phyloP scores from a whole-genome alignment of 2,329 filamentous ascomycete genomes.

The Apiospora kogelbergensis region DNA sequence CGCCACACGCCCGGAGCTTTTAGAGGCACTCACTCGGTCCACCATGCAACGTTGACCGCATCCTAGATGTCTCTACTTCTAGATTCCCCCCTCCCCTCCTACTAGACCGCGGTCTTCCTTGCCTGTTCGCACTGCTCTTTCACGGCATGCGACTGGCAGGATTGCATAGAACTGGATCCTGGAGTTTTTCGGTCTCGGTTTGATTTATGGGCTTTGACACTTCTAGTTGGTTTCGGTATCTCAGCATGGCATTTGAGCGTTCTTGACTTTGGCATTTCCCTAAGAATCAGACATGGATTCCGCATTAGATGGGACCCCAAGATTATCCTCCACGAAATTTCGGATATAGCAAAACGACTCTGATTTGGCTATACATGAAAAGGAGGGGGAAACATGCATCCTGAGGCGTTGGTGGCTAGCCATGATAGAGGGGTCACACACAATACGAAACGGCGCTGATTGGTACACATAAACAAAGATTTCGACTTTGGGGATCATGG shows the following conservation, averaged over 20 bases:
- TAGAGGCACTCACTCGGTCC: conserved; percentile 83
- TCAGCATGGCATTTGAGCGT: conserved; percentile 14
- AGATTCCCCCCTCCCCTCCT: conserved; percentile 15
- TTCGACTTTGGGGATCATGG: conserved; percentile 4
- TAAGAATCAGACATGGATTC: neutral
- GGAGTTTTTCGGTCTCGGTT: conserved; percentile 24
- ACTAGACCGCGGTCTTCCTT: conserved; percentile 12
- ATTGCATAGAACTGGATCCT: conserved; percentile 33
- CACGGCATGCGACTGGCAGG: conserved; percentile 19
- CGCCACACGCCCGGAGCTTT: conserved; percentile 77
- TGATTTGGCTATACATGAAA: conserved; percentile 3
- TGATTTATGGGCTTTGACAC: conserved; percentile 4
- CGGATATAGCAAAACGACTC: neutral
- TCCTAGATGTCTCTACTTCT: conserved; percentile 8
- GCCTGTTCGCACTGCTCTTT: conserved; percentile 12
- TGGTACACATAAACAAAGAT: neutral
- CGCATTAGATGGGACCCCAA: conserved; percentile 1
- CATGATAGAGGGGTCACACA: conserved; percentile 1
- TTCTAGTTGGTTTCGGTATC: conserved; percentile 13
- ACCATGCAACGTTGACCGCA: conserved; percentile 57
- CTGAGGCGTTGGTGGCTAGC: conserved; percentile 11
- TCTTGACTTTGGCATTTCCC: conserved; percentile 9
- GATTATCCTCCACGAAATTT: neutral
- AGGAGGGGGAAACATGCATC: conserved; percentile 7
- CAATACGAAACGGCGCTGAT: neutral